A percentile compares a stretch with the other conserved stretches of the same genome.
Conservation (phyloP, 2,329 filamentous ascomycete genomes). For the Periconia sp. region DNA sequence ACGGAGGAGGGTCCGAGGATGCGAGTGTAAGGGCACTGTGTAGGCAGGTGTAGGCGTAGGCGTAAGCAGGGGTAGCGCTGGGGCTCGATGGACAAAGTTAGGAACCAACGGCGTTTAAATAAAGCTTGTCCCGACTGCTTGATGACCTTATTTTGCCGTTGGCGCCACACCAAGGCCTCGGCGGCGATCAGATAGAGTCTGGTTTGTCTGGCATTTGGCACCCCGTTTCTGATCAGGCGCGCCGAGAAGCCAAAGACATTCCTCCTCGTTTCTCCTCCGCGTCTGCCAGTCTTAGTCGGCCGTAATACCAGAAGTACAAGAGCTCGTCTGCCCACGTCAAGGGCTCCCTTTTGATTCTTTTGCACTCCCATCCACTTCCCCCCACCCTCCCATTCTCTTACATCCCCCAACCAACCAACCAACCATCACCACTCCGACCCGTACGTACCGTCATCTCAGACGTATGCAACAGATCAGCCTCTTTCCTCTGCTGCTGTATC, state of each 20-base stretch:
- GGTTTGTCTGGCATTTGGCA: not conserved
- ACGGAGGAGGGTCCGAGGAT: no score
- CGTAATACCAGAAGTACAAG: slow-evolving; percentile 31
- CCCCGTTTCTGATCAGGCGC: slow-evolving; percentile 7
- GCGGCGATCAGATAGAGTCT: slow-evolving; percentile 33
- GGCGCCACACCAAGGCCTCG: slow-evolving; percentile 39
- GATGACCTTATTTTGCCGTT: slow-evolving; percentile 38
- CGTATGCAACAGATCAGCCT: not conserved
- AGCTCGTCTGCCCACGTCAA: slow-evolving; percentile 22
- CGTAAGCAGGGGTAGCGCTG: not conserved
- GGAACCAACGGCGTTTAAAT: slow-evolving; percentile 37
- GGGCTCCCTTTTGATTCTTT: slow-evolving; percentile 13
- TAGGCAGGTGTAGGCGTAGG: no score
- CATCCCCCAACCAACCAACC: not conserved
- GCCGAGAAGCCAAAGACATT: slow-evolving; percentile 24
- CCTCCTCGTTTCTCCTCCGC: slow-evolving; percentile 14
- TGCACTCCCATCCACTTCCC: not conserved
- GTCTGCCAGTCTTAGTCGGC: slow-evolving; percentile 1
- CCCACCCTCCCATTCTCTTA: not conserved
- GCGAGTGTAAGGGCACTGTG: no score
- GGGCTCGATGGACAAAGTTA: slow-evolving; percentile 21
- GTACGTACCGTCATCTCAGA: not conserved
- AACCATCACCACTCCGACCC: not conserved
- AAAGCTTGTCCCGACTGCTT: slow-evolving; percentile 41
- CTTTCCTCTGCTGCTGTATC: not conserved